Conservation (phyloP, 2,329 filamentous ascomycete species). For the Sporothrix protearum region DNA sequence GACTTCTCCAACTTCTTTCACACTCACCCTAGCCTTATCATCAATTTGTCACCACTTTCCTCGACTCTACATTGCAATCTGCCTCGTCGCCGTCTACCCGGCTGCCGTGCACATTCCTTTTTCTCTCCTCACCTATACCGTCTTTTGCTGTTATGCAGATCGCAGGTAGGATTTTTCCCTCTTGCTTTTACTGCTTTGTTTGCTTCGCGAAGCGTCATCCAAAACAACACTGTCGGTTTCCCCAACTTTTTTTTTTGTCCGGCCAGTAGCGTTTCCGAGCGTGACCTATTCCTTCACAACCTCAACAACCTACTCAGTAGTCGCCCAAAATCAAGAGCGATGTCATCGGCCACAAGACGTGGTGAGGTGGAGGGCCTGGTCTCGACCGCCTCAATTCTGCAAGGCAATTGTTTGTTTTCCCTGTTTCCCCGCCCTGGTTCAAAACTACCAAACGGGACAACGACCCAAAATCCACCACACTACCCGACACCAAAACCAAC, state of each 20-base stretch:
- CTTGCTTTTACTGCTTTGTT: neutral
- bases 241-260: neutral
- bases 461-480: neutral
- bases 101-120: neutral
- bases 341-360: conserved; percentile 14
- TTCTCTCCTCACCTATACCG: neutral
- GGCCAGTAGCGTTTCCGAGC: neutral
- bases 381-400: neutral
- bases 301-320: too few species aligned
- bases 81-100: conserved; percentile 1
- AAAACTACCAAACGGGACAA: neutral
- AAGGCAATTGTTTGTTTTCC: conserved; percentile 15
- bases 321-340: conserved; percentile 5
- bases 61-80: neutral
- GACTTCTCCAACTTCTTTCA: neutral
- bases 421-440: neutral
- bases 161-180: neutral
- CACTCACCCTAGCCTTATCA: neutral
- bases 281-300: neutral
- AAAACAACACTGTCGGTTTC: neutral
- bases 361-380: neutral
- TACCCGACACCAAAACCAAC: neutral
- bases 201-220: neutral
- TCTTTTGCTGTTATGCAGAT: neutral
- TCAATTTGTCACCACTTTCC: neutral